Percentiles rank a stretch among this genome's conserved stretches.
These are phyloP conservation scores for Hyphodiscus sp. DNA, from an alignment of 2,329 filamentous ascomycete genomes.

Conservation along the genomic window DNA sequence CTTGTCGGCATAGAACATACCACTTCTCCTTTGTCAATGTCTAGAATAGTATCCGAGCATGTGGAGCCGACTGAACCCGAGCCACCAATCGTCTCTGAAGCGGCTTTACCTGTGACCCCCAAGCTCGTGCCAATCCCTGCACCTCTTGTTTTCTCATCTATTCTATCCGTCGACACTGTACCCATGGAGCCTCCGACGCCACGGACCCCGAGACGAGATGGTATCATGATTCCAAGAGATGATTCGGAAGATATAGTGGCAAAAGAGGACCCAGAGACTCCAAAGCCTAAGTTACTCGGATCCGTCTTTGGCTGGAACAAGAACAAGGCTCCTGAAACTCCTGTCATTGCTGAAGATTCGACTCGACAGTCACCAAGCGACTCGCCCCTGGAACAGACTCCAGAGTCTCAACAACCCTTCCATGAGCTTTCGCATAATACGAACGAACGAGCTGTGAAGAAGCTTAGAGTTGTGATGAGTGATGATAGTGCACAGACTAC, in stretches of 20 bases:
- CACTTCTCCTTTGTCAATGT: conserved; percentile 25
- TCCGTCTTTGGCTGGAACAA: conserved; percentile 41
- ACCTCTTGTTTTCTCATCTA: conserved; percentile 25
- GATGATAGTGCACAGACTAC: conserved; percentile 79
- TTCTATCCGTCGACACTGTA: conserved; percentile 26
- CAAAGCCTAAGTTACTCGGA: conserved; percentile 37
- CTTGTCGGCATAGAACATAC: conserved; percentile 11
- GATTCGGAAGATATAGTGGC: conserved; percentile 25
- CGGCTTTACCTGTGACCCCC: conserved; percentile 2
- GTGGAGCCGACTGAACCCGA: conserved; percentile 24
- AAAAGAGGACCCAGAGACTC: conserved; percentile 33
- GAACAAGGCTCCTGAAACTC: conserved; percentile 32
- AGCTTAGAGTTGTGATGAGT: conserved; percentile 39
- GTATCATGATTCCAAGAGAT: conserved; percentile 49
- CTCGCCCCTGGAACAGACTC: conserved; percentile 40
- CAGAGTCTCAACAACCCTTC: conserved; percentile 52
- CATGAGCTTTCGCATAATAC: conserved; percentile 58
- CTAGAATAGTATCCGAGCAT: conserved; percentile 37
- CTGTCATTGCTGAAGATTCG: conserved; percentile 58
- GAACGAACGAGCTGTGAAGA: conserved; percentile 35
- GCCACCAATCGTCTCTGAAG: conserved; percentile 2
- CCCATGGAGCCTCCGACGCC: conserved; percentile 31
- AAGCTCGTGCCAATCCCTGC: conserved; percentile 28
- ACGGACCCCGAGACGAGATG: conserved; percentile 48
- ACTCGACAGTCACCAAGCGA: conserved; percentile 50